Conservation (phyloP, 192 early-diverging fungal species). For the Pilobolus umbonatus region DNA sequence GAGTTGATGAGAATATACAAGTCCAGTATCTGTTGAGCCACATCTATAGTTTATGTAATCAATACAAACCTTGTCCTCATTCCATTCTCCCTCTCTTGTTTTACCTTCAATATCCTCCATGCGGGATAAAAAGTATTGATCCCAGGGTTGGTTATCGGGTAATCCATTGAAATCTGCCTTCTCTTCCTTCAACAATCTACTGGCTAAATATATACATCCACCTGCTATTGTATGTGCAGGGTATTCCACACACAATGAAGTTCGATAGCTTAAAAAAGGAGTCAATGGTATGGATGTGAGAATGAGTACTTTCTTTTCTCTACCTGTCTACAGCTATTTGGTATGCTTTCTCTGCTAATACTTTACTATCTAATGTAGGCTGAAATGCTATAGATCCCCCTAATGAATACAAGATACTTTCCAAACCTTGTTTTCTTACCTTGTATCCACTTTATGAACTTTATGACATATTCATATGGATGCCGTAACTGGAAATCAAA, state of each 20-base stretch:
- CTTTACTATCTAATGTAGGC: slow-evolving; percentile 32
- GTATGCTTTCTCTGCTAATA: slow-evolving; percentile 38
- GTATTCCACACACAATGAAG: slow-evolving; percentile 52
- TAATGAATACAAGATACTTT: not conserved
- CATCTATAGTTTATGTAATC: slow-evolving; percentile 30
- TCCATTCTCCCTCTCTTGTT: too few species aligned
- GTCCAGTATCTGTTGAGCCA: slow-evolving; percentile 49
- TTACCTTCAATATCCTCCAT: slow-evolving; percentile 59
- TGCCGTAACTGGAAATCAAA: slow-evolving; percentile 78
- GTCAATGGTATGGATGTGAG: too few species aligned
- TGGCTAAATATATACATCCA: slow-evolving; percentile 56
- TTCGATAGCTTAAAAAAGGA: slow-evolving; percentile 56
- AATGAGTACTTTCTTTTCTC: not conserved
- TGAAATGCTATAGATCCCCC: slow-evolving; percentile 12
- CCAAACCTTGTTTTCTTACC: slow-evolving; percentile 30
- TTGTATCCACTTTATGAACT: slow-evolving; percentile 63
- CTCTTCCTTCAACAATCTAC: slow-evolving; percentile 35
- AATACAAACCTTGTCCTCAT: too few species aligned
- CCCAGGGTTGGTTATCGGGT: slow-evolving; percentile 40
- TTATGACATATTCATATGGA: slow-evolving; percentile 65
- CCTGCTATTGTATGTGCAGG: slow-evolving; percentile 61
- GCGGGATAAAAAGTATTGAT: slow-evolving; percentile 39
- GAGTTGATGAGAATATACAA: slow-evolving; percentile 37
- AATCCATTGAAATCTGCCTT: slow-evolving; percentile 27
- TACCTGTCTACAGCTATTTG: slow-evolving; percentile 26